These are phyloP conservation scores for Pseudogymnoascus sp. DNA, from an alignment of 2,329 filamentous ascomycete genomes.

Conservation along the genomic window DNA sequence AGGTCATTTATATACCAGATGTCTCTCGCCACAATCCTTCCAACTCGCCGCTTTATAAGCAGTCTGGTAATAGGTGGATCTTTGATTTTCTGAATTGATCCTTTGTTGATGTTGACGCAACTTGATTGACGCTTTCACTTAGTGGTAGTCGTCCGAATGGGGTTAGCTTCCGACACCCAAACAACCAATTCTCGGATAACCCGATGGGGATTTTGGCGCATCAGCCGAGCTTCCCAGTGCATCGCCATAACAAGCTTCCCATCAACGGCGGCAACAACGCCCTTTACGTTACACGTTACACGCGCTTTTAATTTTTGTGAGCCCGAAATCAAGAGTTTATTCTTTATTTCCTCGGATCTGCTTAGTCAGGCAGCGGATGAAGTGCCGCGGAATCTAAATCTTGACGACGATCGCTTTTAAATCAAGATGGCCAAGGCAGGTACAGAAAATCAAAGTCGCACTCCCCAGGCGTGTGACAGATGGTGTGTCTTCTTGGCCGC, in stretches of 20 bases:
- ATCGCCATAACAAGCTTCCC: not conserved
- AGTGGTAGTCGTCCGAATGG: not conserved
- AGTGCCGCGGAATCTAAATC: not conserved
- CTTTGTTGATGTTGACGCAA: not conserved
- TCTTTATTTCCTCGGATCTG: not conserved
- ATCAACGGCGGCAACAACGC: not conserved
- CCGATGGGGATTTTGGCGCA: not conserved
- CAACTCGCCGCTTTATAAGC: not conserved
- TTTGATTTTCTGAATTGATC: not conserved
- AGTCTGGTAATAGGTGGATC: not conserved
- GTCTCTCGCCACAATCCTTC: not conserved
- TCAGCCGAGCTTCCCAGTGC: not conserved
- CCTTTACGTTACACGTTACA: not conserved
- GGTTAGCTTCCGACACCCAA: slow-evolving; percentile 9
- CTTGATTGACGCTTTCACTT: not conserved
- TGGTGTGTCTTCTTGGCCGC: slow-evolving; percentile 8
- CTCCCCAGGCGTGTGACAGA: slow-evolving; percentile 14
- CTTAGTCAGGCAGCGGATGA: not conserved
- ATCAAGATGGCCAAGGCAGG: not conserved
- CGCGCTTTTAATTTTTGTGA: not conserved
- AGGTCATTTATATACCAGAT: not conserved
- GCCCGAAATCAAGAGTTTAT: not conserved
- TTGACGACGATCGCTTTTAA: not conserved
- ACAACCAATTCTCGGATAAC: not conserved
- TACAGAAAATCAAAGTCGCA: not conserved